Base-by-base conservation (phyloP, 257 asterid species). In the Solanum chmielewskii region DNA sequence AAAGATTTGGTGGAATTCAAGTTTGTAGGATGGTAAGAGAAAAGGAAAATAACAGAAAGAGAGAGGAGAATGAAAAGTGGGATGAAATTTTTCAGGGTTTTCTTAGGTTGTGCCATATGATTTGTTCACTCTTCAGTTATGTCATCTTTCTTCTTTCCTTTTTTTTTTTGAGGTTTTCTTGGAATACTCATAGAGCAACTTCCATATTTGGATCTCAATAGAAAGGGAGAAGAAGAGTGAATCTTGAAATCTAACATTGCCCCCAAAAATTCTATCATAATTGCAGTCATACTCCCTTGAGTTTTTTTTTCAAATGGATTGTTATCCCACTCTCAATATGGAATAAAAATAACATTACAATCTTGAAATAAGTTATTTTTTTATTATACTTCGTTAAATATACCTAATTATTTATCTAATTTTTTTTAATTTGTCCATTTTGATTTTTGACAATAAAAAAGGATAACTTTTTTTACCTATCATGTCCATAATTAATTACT, bases 11-110 rank as follows among this genome's bases (percentile, higher is more conserved):
- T 69, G 83, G 91, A 86, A 47, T 89, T 71, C 89, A 89, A 87
- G 87, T 89, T 86, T 91, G 92, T 87, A 69, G 92, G 87, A 80
- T 90, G 85, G 87, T 88, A 86, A 44, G 91, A 90, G 85, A 94
- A 92, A 90, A 92, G 89, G 44, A 92, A 91, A 75, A 94, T 83
- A 90, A 68, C 86, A 81, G 86, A 89, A 84, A 62, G 85, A 42
- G 90, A 64, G n/a, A 87, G 87, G 23, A 89, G 64, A 45, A 92
- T 87, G 85, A 92, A 87, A 44, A 92, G 93, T 27, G 90, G 88
- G 76, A 90, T 66, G 42, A 80, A 47, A 45, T 87, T 89, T 84
- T 85, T 92, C 83, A 86, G 56, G 18, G 80, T 86, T 70, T 86
- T 86, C 88, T 88, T 91, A 29, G 88, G 83, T 35, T 88, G 89